Base-by-base conservation (phyloP, 2,329 filamentous ascomycete species). In the Didymosphaeria variabile region DNA sequence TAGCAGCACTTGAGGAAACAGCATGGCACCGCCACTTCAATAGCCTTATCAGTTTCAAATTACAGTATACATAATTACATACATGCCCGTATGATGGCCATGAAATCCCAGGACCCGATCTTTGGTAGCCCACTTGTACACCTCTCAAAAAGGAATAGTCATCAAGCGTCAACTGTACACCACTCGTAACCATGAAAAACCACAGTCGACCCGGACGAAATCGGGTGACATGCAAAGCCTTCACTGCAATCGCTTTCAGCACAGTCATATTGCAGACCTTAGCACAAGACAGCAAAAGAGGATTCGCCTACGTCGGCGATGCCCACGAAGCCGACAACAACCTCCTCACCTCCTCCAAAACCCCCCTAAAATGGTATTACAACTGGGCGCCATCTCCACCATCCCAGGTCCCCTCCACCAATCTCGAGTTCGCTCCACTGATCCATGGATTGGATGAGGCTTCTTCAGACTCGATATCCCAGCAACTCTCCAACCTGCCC, bases 301-400 rank as follows among this genome's bases (percentile, higher is more conserved):
- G 92, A 23, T 88, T 95, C 49, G 85, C 88, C 67, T 93, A 88
- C 77, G 86, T 91, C 10, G 84, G 87, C 17, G 85, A 88, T 67
- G 70, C 80, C 4, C 77, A 85, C 5, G 78, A 82, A 51, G 81
- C 86, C 1, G 69, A 83, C 40, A 92, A 94, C 77, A 86, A 90
- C 77, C 77, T 84, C 53, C 81, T 91, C 66, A 93, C 90, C 86
- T 81, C 23, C 52, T 75, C 81, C 46, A 86, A 83, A 38, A 87
- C 85, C 8, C 87, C 88, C 46, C 76, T 95, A 54, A 89, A 87
- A 2, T 95, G 92, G 92, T 95, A 95, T 82, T 95, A 94, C 84
- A 94, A 94, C 80, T 95, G 93, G 79, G 79, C 80, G 21, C 76
- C 84, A 15, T 78, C 79, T 82, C 52, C 77, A 75, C 23, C 90